Evolutionary conservation across 495 filamentous ascomycete species (phyloP).

Genomic region (Cryomyces antarcticus): DNA sequence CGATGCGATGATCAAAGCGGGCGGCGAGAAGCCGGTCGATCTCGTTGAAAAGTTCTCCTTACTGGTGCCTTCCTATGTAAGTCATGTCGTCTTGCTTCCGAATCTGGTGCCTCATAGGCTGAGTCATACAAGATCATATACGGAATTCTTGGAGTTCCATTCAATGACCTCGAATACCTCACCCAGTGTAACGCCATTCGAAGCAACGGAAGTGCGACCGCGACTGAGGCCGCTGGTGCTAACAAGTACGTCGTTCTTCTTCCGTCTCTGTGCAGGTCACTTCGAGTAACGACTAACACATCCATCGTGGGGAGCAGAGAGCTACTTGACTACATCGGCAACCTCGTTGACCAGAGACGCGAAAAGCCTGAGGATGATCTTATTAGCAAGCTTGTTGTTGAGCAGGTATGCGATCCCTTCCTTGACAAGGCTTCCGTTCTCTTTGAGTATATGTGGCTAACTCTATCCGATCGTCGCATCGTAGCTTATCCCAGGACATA

Average conservation of each 20-base stretch:
- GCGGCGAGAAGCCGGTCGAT: constrained; percentile 18
- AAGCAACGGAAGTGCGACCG: constrained; percentile 23
- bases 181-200: constrained; percentile 23
- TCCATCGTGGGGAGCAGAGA: constrained; percentile 8
- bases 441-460: neutral
- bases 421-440: neutral
- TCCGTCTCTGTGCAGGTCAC: neutral
- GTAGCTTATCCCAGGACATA: constrained; percentile 15
- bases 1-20: constrained; percentile 17
- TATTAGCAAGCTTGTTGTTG: constrained; percentile 21
- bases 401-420: constrained; percentile 12
- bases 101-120: neutral
- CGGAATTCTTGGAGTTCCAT: constrained; percentile 25
- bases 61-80: constrained; percentile 23
- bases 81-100: neutral
- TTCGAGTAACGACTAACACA: neutral
- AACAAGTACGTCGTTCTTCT: constrained; percentile 12
- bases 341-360: constrained; percentile 19
- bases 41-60: constrained; percentile 24
- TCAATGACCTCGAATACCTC: constrained; percentile 24
- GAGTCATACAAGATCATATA: constrained; percentile 23
- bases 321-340: constrained; percentile 20
- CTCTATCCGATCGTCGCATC: neutral
- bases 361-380: constrained; percentile 21
- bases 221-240: constrained; percentile 20